These are phyloP conservation scores for Aphanomyces cochlioides DNA, from an alignment of 352 stramenopile species.

Conservation along the genomic window DNA sequence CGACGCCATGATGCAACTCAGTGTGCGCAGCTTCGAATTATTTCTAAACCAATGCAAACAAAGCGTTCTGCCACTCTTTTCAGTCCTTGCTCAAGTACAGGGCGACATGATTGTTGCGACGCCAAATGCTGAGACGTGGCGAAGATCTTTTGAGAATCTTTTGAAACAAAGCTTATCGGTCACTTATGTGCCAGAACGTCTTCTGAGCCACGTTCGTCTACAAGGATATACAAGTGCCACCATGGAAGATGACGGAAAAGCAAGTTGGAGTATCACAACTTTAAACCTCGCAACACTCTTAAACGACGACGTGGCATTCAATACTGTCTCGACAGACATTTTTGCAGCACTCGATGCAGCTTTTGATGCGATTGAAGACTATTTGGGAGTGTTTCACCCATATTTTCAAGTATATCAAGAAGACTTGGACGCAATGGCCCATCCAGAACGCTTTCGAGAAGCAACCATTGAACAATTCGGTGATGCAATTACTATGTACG, in stretches of 20 bases:
- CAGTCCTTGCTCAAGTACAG: slow-evolving; percentile 68
- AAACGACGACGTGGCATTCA: slow-evolving; percentile 81
- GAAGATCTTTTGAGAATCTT: slow-evolving; percentile 55
- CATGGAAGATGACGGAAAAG: slow-evolving; percentile 80
- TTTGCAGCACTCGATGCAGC: slow-evolving; percentile 76
- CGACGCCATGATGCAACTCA: slow-evolving; percentile 84
- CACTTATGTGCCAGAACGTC: slow-evolving; percentile 79
- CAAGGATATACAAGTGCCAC: slow-evolving; percentile 74
- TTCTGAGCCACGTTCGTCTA: slow-evolving; percentile 77
- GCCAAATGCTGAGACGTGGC: slow-evolving; percentile 70
- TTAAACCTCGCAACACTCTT: slow-evolving; percentile 76
- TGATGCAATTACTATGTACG: slow-evolving; percentile 81
- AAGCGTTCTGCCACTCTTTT: slow-evolving; percentile 20
- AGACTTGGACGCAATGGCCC: slow-evolving; percentile 74
- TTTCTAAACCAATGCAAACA: slow-evolving; percentile 34
- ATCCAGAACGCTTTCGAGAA: slow-evolving; percentile 62
- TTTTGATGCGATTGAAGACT: slow-evolving; percentile 79
- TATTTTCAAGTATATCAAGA: slow-evolving; percentile 82
- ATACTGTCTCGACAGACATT: slow-evolving; percentile 78
- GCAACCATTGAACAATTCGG: slow-evolving; percentile 75
- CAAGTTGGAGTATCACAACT: slow-evolving; percentile 69
- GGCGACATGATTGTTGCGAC: slow-evolving; percentile 44
- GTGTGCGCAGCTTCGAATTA: slow-evolving; percentile 65
- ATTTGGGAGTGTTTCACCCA: slow-evolving; percentile 86
- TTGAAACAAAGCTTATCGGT: slow-evolving; percentile 85